Percentiles rank a stretch among this genome's conserved stretches.
Conservation (phyloP, 768 basidiomycete species). For the Psilocybe sp. region DNA sequence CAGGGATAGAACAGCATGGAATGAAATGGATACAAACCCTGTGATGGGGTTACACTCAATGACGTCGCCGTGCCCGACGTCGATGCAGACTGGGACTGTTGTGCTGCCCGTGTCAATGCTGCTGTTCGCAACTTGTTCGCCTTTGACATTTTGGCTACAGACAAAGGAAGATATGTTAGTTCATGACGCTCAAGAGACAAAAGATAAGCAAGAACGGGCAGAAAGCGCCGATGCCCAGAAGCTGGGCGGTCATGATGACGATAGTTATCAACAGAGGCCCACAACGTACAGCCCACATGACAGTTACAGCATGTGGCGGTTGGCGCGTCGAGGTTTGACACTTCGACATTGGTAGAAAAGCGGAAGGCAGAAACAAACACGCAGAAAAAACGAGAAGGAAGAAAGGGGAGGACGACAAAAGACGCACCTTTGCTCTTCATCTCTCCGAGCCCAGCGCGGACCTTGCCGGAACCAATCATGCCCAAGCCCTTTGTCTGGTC, state of each 20-base stretch:
- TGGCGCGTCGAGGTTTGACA: too few species aligned
- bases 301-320: too few species aligned
- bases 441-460: conserved; percentile 85
- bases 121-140: conserved; percentile 89
- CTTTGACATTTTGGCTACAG: conserved; percentile 90
- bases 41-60: conserved; percentile 91
- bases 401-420: background rate
- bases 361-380: background rate
- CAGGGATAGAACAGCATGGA: background rate
- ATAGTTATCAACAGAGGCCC: too few species aligned
- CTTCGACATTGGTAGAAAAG: too few species aligned
- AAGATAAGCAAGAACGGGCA: too few species aligned
- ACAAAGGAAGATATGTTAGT: too few species aligned
- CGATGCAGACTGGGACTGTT: conserved; percentile 37
- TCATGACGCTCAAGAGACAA: too few species aligned
- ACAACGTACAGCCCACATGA: too few species aligned
- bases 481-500: conserved; percentile 98
- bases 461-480: conserved; percentile 94
- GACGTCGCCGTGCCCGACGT: conserved; percentile 88
- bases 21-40: conserved; percentile 51
- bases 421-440: conserved; percentile 84
- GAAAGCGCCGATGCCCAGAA: too few species aligned
- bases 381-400: conserved; percentile 1
- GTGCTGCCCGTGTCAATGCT: conserved; percentile 74
- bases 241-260: too few species aligned